Evolutionary conservation across 345 rosid genomes (phyloP).

Genomic region (Fremontodendron californicum): DNA sequence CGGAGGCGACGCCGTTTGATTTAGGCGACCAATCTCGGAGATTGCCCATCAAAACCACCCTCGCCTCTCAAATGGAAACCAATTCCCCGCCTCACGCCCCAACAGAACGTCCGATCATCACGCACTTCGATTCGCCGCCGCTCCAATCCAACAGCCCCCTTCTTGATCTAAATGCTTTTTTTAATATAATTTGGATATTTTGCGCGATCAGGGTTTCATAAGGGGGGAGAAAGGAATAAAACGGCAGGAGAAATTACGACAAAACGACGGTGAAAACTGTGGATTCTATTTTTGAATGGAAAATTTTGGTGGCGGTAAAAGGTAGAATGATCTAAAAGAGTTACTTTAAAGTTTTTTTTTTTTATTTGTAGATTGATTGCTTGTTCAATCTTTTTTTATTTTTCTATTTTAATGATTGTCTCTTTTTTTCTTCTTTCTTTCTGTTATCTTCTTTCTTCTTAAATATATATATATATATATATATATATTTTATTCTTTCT

Average conservation of each 20-base stretch:
- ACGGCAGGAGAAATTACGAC: conserved; percentile 3
- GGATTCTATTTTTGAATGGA: not conserved
- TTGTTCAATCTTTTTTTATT: too few relatives aligned
- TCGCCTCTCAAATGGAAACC: not conserved
- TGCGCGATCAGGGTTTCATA: conserved; percentile 10
- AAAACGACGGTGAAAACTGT: conserved; percentile 5
- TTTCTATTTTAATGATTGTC: too few relatives aligned
- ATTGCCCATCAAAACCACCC: conserved; percentile 56
- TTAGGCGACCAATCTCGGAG: conserved; percentile 61
- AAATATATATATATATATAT: too few relatives aligned
- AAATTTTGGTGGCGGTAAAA: not conserved
- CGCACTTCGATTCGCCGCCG: not conserved
- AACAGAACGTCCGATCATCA: not conserved
- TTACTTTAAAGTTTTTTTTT: not conserved
- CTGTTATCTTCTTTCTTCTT: too few relatives aligned
- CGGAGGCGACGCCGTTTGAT: conserved; percentile 31
- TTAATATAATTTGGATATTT: not conserved
- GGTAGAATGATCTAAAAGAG: not conserved
- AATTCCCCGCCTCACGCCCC: not conserved
- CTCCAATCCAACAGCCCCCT: not conserved
- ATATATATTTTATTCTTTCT: too few relatives aligned
- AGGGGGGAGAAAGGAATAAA: not conserved
- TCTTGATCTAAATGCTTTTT: not conserved
- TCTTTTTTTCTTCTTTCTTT: too few relatives aligned
- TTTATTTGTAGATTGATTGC: too few relatives aligned